A percentile compares a stretch with the other conserved stretches of the same genome.
Evolutionary conservation across 768 basidiomycete species (phyloP).

Genomic region (Auricularia cornea): DNA sequence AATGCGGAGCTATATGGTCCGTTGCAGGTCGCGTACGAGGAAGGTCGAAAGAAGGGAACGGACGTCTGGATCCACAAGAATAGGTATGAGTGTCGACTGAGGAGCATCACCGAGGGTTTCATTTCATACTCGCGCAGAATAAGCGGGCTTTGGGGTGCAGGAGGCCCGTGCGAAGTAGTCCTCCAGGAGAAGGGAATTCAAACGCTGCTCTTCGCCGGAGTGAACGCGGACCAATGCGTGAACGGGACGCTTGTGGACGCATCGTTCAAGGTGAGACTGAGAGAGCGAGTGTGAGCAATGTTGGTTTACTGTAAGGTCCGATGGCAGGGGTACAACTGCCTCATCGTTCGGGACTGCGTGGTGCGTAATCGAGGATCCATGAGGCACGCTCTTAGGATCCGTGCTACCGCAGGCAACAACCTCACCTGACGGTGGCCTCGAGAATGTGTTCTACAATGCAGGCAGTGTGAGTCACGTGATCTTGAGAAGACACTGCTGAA

Average conservation of each 20-base stretch:
- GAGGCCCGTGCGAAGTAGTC: conserved; percentile 53
- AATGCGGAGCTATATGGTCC: conserved; percentile 60
- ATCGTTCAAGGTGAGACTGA: conserved; percentile 42
- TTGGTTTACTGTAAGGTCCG: too few species aligned
- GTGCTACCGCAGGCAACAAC: conserved; percentile 36
- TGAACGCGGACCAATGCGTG: conserved; percentile 60
- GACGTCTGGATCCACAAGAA: conserved; percentile 73
- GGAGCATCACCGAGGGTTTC: background rate
- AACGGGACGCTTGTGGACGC: conserved; percentile 55
- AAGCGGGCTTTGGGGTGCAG: conserved; percentile 59
- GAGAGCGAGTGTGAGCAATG: too few species aligned
- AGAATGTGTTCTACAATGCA: conserved; percentile 49
- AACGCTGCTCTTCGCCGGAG: conserved; percentile 54
- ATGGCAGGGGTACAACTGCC: conserved; percentile 46
- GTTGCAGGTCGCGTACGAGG: conserved; percentile 45
- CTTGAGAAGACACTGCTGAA: background rate
- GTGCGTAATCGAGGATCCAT: background rate
- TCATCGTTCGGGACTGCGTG: conserved; percentile 47
- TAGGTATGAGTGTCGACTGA: conserved; percentile 27
- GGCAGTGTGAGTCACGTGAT: background rate
- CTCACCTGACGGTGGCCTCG: conserved; percentile 46
- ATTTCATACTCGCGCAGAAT: too few species aligned
- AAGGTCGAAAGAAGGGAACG: conserved; percentile 44
- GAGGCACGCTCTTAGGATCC: too few species aligned
- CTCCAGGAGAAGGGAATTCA: conserved; percentile 55